These are phyloP conservation scores for Paecilomyces dactylethromorphus DNA, from an alignment of 2,329 filamentous ascomycete species.

Conservation along the genomic window DNA sequence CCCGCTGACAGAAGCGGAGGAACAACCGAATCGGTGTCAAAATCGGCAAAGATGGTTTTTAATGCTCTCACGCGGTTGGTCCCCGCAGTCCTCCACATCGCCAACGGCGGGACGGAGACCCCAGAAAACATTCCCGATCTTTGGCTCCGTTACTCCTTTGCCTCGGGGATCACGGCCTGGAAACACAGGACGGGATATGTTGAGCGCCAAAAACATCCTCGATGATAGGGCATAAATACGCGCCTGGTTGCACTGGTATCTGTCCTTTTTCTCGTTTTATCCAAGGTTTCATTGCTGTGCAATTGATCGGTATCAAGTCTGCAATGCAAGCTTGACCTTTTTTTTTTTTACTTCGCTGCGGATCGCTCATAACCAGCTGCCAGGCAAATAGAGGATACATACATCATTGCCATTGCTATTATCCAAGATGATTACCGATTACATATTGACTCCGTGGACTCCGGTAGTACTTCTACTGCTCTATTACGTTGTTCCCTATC, in stretches of 20 bases:
- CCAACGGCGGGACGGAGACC: neutral
- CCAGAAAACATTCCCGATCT: slow-evolving; percentile 13
- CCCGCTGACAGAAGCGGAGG: neutral
- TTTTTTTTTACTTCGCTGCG: neutral
- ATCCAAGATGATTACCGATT: slow-evolving; percentile 21
- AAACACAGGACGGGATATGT: neutral
- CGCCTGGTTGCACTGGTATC: neutral
- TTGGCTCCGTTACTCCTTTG: slow-evolving; percentile 13
- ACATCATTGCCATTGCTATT: neutral
- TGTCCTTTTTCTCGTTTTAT: neutral
- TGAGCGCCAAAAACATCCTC: neutral
- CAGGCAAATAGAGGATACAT: neutral
- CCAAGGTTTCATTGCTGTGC: neutral
- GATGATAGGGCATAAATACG: neutral
- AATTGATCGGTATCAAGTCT: neutral
- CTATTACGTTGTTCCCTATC: slow-evolving; percentile 53
- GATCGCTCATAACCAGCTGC: neutral
- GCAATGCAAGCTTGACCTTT: neutral
- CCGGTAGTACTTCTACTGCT: slow-evolving; percentile 46
- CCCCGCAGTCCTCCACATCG: neutral
- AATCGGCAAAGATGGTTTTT: neutral
- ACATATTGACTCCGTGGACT: slow-evolving; percentile 26
- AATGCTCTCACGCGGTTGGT: neutral
- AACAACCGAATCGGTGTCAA: neutral
- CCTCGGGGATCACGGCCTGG: slow-evolving; percentile 14